Percentiles rank a stretch among this genome's conserved stretches.
Evolutionary conservation across 192 early-diverging fungal genomes (phyloP).

Genomic region (Physocladia obscura): DNA sequence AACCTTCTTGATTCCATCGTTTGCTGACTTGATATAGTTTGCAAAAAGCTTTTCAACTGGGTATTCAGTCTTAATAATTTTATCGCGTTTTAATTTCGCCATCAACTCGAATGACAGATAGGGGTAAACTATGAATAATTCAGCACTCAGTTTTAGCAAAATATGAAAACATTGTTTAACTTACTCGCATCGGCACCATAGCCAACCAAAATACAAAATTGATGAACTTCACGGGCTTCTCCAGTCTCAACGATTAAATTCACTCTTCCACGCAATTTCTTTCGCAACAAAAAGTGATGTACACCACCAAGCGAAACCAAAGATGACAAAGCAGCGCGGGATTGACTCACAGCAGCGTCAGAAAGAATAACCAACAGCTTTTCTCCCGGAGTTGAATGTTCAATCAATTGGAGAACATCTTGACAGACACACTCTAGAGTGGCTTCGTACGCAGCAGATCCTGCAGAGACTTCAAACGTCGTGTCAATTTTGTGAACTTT

Average conservation of each 20-base stretch:
- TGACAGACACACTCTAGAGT: conserved; percentile 86
- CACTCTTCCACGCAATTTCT: conserved; percentile 84
- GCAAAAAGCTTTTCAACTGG: conserved; percentile 68
- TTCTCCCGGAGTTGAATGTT: conserved; percentile 44
- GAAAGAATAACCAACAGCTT: conserved; percentile 83
- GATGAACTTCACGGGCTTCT: conserved; percentile 94
- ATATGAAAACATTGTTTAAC: not conserved
- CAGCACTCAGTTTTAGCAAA: no score
- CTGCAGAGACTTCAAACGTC: conserved; percentile 75
- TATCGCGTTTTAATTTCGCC: conserved; percentile 85
- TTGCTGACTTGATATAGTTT: conserved; percentile 84
- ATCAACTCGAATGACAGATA: conserved; percentile 89
- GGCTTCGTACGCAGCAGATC: conserved; percentile 71
- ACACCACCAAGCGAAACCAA: conserved; percentile 87
- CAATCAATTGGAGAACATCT: conserved; percentile 80
- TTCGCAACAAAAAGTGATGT: conserved; percentile 88
- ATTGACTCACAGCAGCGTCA: conserved; percentile 62
- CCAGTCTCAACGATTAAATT: conserved; percentile 87
- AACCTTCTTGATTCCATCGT: conserved; percentile 96
- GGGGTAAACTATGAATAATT: conserved; percentile 72
- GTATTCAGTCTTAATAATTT: conserved; percentile 58
- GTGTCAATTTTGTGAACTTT: conserved; percentile 79
- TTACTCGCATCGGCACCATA: conserved; percentile 87
- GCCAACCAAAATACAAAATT: conserved; percentile 91
- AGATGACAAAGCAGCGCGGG: conserved; percentile 79